These are phyloP conservation scores for Cladosporium oxysporum DNA, from an alignment of 2,329 filamentous ascomycete genomes.

Conservation along the genomic window DNA sequence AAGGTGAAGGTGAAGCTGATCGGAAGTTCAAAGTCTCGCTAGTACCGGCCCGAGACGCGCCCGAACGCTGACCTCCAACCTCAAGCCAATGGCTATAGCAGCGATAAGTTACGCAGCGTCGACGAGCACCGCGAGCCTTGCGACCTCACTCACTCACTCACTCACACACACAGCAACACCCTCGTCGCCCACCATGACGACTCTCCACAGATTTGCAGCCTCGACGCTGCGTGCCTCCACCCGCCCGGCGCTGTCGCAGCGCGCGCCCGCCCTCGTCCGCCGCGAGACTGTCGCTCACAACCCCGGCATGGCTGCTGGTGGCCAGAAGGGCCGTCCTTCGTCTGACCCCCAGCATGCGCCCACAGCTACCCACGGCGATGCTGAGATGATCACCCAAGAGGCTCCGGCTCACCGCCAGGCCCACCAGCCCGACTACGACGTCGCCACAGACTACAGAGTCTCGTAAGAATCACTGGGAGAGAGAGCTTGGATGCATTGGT, in stretches of 20 bases:
- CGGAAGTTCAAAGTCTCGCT: constrained; percentile 10
- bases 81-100: constrained; percentile 18
- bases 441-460: constrained; percentile 81
- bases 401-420: constrained; percentile 52
- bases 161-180: constrained; percentile 7
- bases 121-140: constrained; percentile 12
- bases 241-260: constrained; percentile 30
- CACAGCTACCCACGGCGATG: constrained; percentile 20
- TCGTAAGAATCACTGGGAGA: constrained; percentile 63
- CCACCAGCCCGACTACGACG: constrained; percentile 80
- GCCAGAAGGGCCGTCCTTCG: constrained; percentile 23
- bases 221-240: constrained; percentile 42
- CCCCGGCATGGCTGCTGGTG: constrained; percentile 18
- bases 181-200: constrained; percentile 38
- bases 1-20: constrained; percentile 18
- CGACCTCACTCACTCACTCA: constrained; percentile 12
- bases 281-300: constrained; percentile 19
- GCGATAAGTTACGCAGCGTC: constrained; percentile 5
- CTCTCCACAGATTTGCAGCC: constrained; percentile 43
- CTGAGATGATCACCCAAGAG: constrained; percentile 54
- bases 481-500: neutral
- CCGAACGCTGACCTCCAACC: constrained; percentile 22
- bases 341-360: constrained; percentile 17
- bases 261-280: constrained; percentile 24
- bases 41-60: constrained; percentile 18